phyloP scores from a whole-genome alignment of 768 basidiomycete species.

The Guyanaporus albipodus region DNA sequence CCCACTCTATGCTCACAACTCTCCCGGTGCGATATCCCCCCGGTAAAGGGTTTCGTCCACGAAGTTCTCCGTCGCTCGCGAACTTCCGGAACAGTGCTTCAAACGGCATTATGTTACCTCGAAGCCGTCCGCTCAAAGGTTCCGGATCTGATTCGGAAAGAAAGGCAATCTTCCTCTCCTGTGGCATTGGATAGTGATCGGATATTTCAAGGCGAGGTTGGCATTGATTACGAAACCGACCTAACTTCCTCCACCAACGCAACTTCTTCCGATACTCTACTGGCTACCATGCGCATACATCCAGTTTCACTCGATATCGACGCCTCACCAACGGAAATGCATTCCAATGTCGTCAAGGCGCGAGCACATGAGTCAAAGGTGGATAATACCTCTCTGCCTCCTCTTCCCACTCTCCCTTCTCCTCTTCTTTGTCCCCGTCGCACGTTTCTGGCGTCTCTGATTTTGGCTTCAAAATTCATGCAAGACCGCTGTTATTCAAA shows the following conservation, averaged over 20 bases:
- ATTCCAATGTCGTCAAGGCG: conserved; percentile 8
- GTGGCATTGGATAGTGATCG: conserved; percentile 39
- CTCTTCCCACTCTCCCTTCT: conserved; percentile 55
- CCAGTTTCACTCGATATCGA: conserved; percentile 24
- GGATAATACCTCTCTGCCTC: conserved; percentile 22
- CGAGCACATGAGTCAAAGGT: conserved; percentile 10
- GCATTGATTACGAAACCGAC: conserved; percentile 40
- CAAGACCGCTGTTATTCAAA: conserved; percentile 95
- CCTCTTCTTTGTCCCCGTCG: conserved; percentile 86
- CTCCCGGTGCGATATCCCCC: conserved; percentile 39
- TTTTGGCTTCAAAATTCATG: conserved; percentile 88
- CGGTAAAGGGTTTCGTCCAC: conserved; percentile 77
- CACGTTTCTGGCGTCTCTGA: conserved; percentile 82
- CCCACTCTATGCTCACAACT: conserved; percentile 8
- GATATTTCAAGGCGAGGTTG: conserved; percentile 42
- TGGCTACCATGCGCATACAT: conserved; percentile 44
- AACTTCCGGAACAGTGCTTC: conserved; percentile 78
- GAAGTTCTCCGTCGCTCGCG: conserved; percentile 85
- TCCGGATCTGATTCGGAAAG: conserved; percentile 54
- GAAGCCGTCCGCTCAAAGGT: conserved; percentile 76
- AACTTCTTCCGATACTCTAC: conserved; percentile 22
- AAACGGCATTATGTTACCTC: conserved; percentile 84
- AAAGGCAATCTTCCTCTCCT: conserved; percentile 41
- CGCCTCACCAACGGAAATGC: conserved; percentile 14
- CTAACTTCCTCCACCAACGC: conserved; percentile 14